Percentiles rank a stretch among this genome's conserved stretches.
These are phyloP conservation scores for Otatea glauca DNA, from an alignment of 176 grass and related monocot species.

Conservation along the genomic window DNA sequence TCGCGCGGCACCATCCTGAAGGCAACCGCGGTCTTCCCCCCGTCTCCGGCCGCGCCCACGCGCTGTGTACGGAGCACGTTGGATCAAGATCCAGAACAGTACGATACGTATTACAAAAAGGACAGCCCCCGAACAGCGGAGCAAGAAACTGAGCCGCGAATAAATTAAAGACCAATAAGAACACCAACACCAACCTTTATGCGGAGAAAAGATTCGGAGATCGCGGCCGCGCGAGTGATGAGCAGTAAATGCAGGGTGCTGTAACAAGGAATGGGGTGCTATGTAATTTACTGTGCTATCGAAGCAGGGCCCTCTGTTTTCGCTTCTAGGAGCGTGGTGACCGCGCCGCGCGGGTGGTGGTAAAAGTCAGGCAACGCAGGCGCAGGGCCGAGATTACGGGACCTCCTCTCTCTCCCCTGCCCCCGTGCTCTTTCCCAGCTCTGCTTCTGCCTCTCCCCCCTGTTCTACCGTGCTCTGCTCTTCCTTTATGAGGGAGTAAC, in stretches of 20 bases:
- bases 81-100: slow-evolving; percentile 59
- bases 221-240: slow-evolving; percentile 25
- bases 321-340: slow-evolving; percentile 26
- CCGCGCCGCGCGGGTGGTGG: slow-evolving; percentile 45
- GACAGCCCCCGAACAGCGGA: slow-evolving; percentile 11
- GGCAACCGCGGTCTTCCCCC: not conserved
- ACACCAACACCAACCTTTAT: slow-evolving; percentile 41
- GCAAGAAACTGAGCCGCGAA: slow-evolving; percentile 4
- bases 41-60: slow-evolving; percentile 14
- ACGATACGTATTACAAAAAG: not conserved
- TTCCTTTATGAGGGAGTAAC: slow-evolving; percentile 53
- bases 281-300: slow-evolving; percentile 55
- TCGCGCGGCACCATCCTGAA: slow-evolving; percentile 60
- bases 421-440: not conserved
- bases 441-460: slow-evolving; percentile 3
- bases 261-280: slow-evolving; percentile 25
- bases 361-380: not conserved
- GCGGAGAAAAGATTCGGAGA: slow-evolving; percentile 38
- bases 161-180: not conserved
- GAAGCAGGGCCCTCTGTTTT: slow-evolving; percentile 26
- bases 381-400: slow-evolving; percentile 17
- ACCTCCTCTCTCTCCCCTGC: not conserved
- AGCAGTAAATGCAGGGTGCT: slow-evolving; percentile 53
- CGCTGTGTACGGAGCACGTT: slow-evolving; percentile 33
- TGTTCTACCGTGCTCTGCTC: not conserved